Evolutionary conservation across 257 asterid species (phyloP), one percentile per base, ranked within the genome.

Genomic region (Forsythia viridissima): DNA sequence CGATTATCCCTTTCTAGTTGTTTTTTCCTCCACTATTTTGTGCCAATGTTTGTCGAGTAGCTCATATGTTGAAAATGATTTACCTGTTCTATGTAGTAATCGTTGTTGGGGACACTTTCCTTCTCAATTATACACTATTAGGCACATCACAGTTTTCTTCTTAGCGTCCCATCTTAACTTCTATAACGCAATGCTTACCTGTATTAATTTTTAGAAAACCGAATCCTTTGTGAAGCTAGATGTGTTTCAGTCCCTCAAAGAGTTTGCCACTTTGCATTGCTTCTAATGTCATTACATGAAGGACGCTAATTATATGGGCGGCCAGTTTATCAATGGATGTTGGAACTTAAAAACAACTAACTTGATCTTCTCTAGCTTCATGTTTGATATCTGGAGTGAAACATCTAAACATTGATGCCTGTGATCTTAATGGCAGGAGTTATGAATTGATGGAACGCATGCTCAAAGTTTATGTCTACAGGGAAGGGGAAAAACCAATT

Each of bases 401-500:
- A 41, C 70, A 40, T 34, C 52, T n/a, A 59, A 15, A 34, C 39
- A 76, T 42, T 72, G 72, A 61, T 24, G 44, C 72, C 52, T 83
- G 8, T 41, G 41, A 78, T 80, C 84, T 72, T 70, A 30, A 77
- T 76, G 48, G 84, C 89, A 90, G 94, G 89, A 90, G 94, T 77
- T 88, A 90, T 82, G 90, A 82, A 70, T 77, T 90, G 78, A 90
- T 90, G 94, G 94, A 88, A 77, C 71, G 20, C 3, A 46, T 84
- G 61, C 87, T 90, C 40, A 90, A 82, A 79, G 88, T 90, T 15
- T 90, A 88, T 83, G 75, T 90, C 24, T 90, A 90, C 74, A 83
- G 79, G 72, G 94, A 90, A 75, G 94, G 94, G 65, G 86, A 82
- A 76, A 88, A 88, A 76, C 94, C 94, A 30, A 78, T 85, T 77